These are phyloP conservation scores for Endothia cerciana DNA, from an alignment of 2,329 filamentous ascomycete genomes.

Conservation along the genomic window DNA sequence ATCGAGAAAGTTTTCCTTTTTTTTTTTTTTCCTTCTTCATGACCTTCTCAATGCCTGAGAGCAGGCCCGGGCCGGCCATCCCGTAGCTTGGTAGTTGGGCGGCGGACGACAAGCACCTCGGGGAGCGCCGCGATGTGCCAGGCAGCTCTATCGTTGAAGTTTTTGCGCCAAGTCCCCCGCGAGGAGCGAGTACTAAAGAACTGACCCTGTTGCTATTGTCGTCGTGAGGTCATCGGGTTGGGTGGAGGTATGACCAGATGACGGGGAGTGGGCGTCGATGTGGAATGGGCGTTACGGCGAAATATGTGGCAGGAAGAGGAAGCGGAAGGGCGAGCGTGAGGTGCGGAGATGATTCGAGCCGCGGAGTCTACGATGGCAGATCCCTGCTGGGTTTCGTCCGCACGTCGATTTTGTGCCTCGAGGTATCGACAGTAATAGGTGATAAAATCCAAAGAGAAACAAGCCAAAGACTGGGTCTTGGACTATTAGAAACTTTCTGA, in stretches of 20 bases:
- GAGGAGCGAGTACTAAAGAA: conserved; percentile 12
- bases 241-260: background rate
- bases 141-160: conserved; percentile 15
- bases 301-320: background rate
- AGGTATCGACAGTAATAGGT: too few relatives aligned
- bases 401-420: too few relatives aligned
- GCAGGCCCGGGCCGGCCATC: background rate
- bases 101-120: conserved; percentile 3
- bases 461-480: too few relatives aligned
- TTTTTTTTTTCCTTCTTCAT: too few relatives aligned
- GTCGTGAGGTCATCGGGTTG: background rate
- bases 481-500: too few relatives aligned
- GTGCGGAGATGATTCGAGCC: too few relatives aligned
- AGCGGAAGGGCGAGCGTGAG: background rate
- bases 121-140: conserved; percentile 17
- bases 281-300: background rate
- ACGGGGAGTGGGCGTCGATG: background rate
- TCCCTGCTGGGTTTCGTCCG: too few relatives aligned
- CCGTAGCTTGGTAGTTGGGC: conserved; percentile 19
- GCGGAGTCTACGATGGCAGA: too few relatives aligned
- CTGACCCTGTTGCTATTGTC: conserved; percentile 9
- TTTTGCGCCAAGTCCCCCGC: conserved; percentile 15
- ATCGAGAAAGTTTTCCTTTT: background rate
- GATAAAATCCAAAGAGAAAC: too few relatives aligned
- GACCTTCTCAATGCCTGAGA: background rate